Conservation (phyloP, 2,329 filamentous ascomycete genomes). For the Paecilomyces fulvus region DNA sequence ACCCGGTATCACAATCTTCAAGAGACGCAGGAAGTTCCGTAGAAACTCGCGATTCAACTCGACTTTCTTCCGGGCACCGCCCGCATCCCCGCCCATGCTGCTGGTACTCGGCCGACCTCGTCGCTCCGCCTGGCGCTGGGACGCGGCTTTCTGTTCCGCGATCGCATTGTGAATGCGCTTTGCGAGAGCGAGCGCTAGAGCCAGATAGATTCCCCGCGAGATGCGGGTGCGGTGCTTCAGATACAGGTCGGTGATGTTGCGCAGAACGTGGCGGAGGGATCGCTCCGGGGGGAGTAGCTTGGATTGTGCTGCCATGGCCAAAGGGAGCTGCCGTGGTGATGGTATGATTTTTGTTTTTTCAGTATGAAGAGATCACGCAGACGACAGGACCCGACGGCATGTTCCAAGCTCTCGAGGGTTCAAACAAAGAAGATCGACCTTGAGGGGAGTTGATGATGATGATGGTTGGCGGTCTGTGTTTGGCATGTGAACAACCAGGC, state of each 20-base stretch:
- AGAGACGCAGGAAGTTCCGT: slow-evolving; percentile 64
- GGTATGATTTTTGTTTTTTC: background rate
- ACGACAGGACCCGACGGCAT: background rate
- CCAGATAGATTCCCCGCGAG: slow-evolving; percentile 74
- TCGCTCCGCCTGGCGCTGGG: slow-evolving; percentile 56
- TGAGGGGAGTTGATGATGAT: background rate
- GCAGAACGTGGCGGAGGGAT: slow-evolving; percentile 56
- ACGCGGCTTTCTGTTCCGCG: slow-evolving; percentile 83
- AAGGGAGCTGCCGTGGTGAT: slow-evolving; percentile 1
- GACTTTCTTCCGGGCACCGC: slow-evolving; percentile 60
- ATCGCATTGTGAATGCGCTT: slow-evolving; percentile 89
- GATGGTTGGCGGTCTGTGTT: background rate
- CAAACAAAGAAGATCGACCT: no score
- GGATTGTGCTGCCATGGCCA: slow-evolving; percentile 63
- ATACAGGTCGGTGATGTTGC: slow-evolving; percentile 63
- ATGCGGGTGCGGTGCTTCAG: slow-evolving; percentile 71
- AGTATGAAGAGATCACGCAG: background rate
- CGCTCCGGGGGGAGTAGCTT: slow-evolving; percentile 59
- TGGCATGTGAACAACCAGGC: background rate
- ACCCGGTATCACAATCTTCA: slow-evolving; percentile 82
- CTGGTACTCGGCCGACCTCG: slow-evolving; percentile 44
- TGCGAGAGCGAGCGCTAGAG: slow-evolving; percentile 68
- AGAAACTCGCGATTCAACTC: slow-evolving; percentile 87
- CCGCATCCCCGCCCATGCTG: slow-evolving; percentile 23
- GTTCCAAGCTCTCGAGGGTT: background rate